These are phyloP conservation scores for Ocimum tenuiflorum DNA, from an alignment of 257 asterid genomes.

Conservation along the genomic window DNA sequence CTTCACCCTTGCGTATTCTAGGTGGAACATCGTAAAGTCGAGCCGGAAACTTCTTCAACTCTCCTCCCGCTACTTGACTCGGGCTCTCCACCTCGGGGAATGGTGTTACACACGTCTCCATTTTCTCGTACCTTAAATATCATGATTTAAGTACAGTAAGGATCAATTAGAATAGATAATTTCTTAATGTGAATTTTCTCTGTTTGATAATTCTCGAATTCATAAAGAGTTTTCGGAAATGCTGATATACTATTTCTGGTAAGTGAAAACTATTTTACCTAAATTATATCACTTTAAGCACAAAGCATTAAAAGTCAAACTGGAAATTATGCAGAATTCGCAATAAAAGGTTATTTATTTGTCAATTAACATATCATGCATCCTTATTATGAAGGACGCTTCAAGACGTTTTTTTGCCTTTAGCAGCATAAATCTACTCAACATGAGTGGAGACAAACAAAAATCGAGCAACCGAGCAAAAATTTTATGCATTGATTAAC, in stretches of 20 bases:
- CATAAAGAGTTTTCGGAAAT: background rate
- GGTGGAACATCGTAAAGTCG: conserved; percentile 81
- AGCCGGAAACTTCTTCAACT: conserved; percentile 64
- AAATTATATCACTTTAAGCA: background rate
- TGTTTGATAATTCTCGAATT: background rate
- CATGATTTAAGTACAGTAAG: background rate
- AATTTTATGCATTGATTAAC: conserved; percentile 17
- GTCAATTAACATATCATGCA: background rate
- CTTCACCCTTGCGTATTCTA: conserved; percentile 48
- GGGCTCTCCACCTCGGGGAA: conserved; percentile 46
- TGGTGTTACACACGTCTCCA: conserved; percentile 74
- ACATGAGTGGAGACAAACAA: background rate
- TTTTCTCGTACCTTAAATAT: conserved; percentile 61
- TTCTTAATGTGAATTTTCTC: background rate
- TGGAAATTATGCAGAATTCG: background rate
- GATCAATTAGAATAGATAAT: background rate
- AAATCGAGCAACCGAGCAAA: background rate
- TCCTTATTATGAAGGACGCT: background rate
- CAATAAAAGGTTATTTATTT: background rate
- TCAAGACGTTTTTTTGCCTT: no score
- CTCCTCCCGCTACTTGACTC: conserved; percentile 54
- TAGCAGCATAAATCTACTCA: no score
- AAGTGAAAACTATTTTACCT: background rate
- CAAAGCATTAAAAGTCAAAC: background rate
- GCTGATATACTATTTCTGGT: no score